Evolutionary conservation across 2,329 filamentous ascomycete genomes (phyloP).

Genomic region (Hypoxylon sp.): DNA sequence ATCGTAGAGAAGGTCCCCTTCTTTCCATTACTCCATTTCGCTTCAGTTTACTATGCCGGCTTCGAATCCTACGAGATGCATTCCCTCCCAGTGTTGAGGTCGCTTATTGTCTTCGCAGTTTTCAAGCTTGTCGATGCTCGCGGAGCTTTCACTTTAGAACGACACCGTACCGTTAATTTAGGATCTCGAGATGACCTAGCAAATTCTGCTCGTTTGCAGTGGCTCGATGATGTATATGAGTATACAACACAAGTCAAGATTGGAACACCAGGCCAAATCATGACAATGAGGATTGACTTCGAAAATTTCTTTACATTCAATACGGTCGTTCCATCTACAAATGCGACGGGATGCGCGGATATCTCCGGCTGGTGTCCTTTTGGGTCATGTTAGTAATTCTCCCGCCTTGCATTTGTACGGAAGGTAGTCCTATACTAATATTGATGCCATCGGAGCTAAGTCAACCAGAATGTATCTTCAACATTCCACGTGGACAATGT

Average conservation of each 20-base stretch:
- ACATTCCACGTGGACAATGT: not conserved
- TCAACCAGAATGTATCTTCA: constrained; percentile 1
- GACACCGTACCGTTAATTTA: not conserved
- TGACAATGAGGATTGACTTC: constrained; percentile 8
- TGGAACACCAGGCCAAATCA: constrained; percentile 9
- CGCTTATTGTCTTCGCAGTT: not conserved
- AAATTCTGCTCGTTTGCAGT: not conserved
- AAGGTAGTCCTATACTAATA: constrained; percentile 3
- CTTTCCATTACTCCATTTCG: not conserved
- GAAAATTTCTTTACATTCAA: not conserved
- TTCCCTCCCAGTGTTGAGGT: not conserved
- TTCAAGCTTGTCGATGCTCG: not conserved
- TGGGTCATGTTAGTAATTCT: constrained; percentile 8
- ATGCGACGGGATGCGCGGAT: constrained; percentile 2
- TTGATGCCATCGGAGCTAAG: not conserved
- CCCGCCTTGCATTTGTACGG: not conserved
- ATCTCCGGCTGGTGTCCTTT: not conserved
- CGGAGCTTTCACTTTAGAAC: not conserved
- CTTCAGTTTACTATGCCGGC: not conserved
- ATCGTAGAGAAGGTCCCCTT: too few relatives aligned
- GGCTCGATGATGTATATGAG: constrained; percentile 8
- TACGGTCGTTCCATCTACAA: constrained; percentile 9
- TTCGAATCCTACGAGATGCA: constrained; percentile 5
- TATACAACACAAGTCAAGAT: constrained; percentile 6
- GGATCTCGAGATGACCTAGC: not conserved